phyloP scores from a whole-genome alignment of 345 rosid species.

The Adansonia digitata region DNA sequence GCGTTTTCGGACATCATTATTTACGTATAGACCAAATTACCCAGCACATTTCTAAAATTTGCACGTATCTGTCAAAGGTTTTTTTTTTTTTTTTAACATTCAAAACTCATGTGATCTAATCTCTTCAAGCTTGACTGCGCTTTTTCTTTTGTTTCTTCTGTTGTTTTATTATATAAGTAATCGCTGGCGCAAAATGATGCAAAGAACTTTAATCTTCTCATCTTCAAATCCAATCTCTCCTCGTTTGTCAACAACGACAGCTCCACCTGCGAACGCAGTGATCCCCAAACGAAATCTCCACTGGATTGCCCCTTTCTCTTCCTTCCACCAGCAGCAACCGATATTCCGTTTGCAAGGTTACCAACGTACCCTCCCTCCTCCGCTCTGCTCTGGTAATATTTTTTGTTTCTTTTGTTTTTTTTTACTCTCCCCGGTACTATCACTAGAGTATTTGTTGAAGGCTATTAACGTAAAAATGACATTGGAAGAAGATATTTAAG shows the following conservation, averaged over 20 bases:
- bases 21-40: neutral
- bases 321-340: neutral
- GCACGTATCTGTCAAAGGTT: neutral
- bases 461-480: constrained; percentile 10
- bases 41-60: neutral
- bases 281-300: neutral
- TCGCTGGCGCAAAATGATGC: constrained; percentile 8
- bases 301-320: constrained; percentile 7
- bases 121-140: neutral
- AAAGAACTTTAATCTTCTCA: neutral
- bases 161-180: neutral
- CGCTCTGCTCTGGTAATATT: constrained; percentile 1
- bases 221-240: neutral
- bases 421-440: neutral
- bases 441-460: neutral
- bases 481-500: neutral
- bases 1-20: neutral
- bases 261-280: neutral
- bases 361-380: constrained; percentile 9
- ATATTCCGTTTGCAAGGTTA: neutral
- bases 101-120: neutral
- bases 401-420: neutral
- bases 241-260: neutral
- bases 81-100: neutral
- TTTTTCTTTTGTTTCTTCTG: neutral